A percentile compares a stretch with the other conserved stretches of the same genome.
These are phyloP conservation scores for Claviceps africana DNA, from an alignment of 2,329 filamentous ascomycete genomes.

Conservation along the genomic window DNA sequence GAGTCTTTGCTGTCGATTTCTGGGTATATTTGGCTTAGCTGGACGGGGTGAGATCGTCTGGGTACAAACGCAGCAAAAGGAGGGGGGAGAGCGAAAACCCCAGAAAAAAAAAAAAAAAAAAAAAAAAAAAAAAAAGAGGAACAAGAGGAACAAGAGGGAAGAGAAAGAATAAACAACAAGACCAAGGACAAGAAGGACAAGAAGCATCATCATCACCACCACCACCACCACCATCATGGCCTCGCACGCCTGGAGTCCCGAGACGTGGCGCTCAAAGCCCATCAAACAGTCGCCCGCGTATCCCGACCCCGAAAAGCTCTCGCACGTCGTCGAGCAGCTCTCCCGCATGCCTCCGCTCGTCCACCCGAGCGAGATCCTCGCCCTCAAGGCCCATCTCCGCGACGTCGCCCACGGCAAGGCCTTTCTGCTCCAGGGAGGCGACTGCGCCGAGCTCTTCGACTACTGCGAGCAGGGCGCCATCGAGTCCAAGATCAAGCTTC, in stretches of 20 bases:
- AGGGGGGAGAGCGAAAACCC: too few relatives aligned
- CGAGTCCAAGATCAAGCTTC: slow-evolving; percentile 89
- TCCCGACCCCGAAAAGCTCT: slow-evolving; percentile 44
- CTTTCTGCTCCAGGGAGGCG: slow-evolving; percentile 88
- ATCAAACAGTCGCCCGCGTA: slow-evolving; percentile 67
- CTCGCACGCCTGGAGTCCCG: slow-evolving; percentile 37
- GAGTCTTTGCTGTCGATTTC: too few relatives aligned
- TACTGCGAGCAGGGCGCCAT: slow-evolving; percentile 86
- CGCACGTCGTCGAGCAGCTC: slow-evolving; percentile 49
- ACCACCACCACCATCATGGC: background rate
- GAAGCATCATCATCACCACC: background rate
- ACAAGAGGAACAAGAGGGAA: background rate
- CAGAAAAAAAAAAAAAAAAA: background rate
- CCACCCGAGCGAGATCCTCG: slow-evolving; percentile 65
- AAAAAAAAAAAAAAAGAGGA: background rate
- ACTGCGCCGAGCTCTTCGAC: slow-evolving; percentile 94
- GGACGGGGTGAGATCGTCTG: too few relatives aligned
- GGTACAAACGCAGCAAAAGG: too few relatives aligned
- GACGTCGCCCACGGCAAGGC: slow-evolving; percentile 84
- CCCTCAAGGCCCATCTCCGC: slow-evolving; percentile 61
- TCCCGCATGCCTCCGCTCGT: slow-evolving; percentile 61
- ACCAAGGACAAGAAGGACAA: background rate
- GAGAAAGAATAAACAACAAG: too few relatives aligned
- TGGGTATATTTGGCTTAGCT: too few relatives aligned
- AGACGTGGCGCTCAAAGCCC: slow-evolving; percentile 63